Base-by-base conservation (phyloP, 176 grass and related monocot genomes). In the Hordeum vulgare region DNA sequence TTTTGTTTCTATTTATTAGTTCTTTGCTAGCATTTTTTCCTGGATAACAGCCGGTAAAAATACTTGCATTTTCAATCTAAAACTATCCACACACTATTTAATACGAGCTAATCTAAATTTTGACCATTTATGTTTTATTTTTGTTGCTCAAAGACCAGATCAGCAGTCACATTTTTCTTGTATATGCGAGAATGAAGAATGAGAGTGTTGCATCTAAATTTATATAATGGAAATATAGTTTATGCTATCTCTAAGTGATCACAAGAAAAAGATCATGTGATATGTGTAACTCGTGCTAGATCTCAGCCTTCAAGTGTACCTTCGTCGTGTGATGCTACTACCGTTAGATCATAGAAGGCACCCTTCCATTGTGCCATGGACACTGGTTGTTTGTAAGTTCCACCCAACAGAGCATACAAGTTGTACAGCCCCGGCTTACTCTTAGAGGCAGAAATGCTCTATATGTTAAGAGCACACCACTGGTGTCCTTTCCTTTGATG, bases 381-480 rank as follows among this genome's bases (percentile, higher is more conserved):
- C 70, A 10, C 65, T 86, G 79, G 66, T 74, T 78, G n/a, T 83
- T 34, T 66, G 27, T 66, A 49, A 66, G 67, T 73, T 83, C 79
- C 36, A 60, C 78, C 59, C 28, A 80, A 78, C 79, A 86, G 39
- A 82, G 65, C 39, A 58, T 44, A 66, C 71, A 90, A 82, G 79
- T 71, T 78, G 42, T 82, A 66, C 73, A 66, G 4, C 61, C 65
- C 67, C 36, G 33, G 45, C 18, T 74, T 83, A 61, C 61, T 56
- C 69, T 86, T 90, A 90, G 80, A 83, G 83, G 80, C 59, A 59
- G 74, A 83, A 86, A 62, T 36, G 49, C 37, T 79, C 49, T 40
- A 68, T 83, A 64, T 59, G 45, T 71, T 70, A 78, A 90, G 81
- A 73, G 84, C 65, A 86, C 84, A 79, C 71, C 49, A 79, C 69